Percentiles rank a stretch among this genome's conserved stretches.
These are phyloP conservation scores for Coemansia sp. DNA, from an alignment of 371 early-diverging fungal species.

Conservation along the genomic window DNA sequence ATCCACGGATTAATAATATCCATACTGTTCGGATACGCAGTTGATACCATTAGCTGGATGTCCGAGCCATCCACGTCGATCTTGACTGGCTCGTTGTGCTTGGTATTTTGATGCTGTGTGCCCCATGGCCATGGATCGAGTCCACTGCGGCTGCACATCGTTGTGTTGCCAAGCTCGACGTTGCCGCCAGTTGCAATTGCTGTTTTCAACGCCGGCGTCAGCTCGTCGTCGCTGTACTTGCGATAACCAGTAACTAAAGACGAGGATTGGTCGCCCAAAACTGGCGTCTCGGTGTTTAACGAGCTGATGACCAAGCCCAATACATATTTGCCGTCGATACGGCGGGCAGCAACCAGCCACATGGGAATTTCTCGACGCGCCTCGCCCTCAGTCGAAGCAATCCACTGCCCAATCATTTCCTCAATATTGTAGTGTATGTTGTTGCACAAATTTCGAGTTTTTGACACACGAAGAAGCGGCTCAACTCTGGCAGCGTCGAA, in stretches of 20 bases:
- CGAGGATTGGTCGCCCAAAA: not conserved
- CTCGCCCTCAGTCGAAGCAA: slow-evolving; percentile 26
- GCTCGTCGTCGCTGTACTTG: slow-evolving; percentile 12
- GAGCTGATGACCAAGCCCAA: slow-evolving; percentile 27
- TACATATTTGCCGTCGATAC: slow-evolving; percentile 23
- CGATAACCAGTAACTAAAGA: not conserved
- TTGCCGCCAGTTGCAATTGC: slow-evolving; percentile 20
- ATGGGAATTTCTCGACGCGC: slow-evolving; percentile 25
- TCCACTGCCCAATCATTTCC: slow-evolving; percentile 19
- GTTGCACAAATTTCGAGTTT: slow-evolving; percentile 7
- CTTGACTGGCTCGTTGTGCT: slow-evolving; percentile 1
- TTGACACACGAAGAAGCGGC: slow-evolving; percentile 26
- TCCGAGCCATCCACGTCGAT: not conserved
- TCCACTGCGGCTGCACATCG: slow-evolving; percentile 15
- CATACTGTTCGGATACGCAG: not conserved
- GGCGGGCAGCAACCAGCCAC: slow-evolving; percentile 25
- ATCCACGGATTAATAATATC: slow-evolving; percentile 18
- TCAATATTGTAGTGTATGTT: not conserved
- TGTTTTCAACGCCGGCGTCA: not conserved
- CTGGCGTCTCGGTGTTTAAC: slow-evolving; percentile 6
- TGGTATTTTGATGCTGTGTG: not conserved
- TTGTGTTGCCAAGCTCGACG: not conserved
- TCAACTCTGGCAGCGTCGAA: slow-evolving; percentile 33
- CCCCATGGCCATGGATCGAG: slow-evolving; percentile 40
- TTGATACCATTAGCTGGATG: slow-evolving; percentile 17